Evolutionary conservation across 2,329 filamentous ascomycete species (phyloP), one percentile per base, ranked within the genome.

Genomic region (Microsporum canis): DNA sequence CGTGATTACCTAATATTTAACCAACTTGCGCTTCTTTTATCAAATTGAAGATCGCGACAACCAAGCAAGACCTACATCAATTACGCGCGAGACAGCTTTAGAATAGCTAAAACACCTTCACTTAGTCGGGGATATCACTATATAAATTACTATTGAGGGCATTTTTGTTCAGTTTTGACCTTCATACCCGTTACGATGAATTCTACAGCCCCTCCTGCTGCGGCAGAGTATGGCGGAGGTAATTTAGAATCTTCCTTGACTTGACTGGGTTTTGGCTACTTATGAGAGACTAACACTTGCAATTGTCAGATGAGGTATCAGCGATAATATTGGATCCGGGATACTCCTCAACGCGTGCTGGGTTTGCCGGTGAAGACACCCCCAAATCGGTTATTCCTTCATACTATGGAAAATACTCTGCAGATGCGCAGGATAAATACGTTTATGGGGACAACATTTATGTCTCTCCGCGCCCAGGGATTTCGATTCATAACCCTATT

Each of bases 331-430:
- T 99, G 71, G 94, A 99, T 72, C 89, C 94, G 2, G 94, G 95
- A 64, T 96, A 91, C 78, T 89, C 88, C 71, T 87, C 85, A 67
- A 91, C 89, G 45, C 91, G 95, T 76, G 94, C 91, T 63, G 94
- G 94, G 62, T 99, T 97, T 71, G 95, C 95, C 10, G 94, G 95
- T 71, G 95, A 99, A 82, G 94, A 99, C 77, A 88, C 91, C 0
- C 94, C 94, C 68, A 97, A 97, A 79, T 91, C 89, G 34, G 86
- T 97, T 61, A 82, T 95, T 62, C 91, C 92, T 33, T 94, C 91
- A 51, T 90, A 88, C 77, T 99, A 99, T 77, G 91, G 88, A 64
- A 79, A 80, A 73, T 76, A 77, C 64, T 77, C 77, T 61, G 76
- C 74, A 61, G 75, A 80, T 51, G 77, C 76, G 29, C 79, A 82